Evolutionary conservation across 2,329 filamentous ascomycete genomes (phyloP), one percentile per base, ranked within the genome.

Genomic region (Chaetomiaceae sp.): DNA sequence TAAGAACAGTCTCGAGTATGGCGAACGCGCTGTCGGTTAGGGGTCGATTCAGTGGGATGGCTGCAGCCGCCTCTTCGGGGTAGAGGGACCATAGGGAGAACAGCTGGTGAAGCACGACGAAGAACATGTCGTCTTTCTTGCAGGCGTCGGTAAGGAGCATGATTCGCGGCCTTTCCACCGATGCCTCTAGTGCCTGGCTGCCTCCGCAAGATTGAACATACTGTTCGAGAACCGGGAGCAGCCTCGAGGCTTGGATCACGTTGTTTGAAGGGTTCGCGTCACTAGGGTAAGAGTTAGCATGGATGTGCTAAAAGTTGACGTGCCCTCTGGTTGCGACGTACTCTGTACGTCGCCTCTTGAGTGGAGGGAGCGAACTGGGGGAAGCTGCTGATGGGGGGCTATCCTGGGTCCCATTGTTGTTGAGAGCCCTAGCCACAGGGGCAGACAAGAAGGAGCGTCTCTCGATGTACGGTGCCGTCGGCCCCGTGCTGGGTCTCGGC

Each of bases 91-190:
- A 80, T 17, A 77, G 61, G 61, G 82, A 86, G 63, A 81, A 83
- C 2, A 85, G 53, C 61, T 87, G 84, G 61, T 87, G 85, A 12
- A 87, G 63, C 5, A 76, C 71, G 44, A 89, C 58, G 62, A 85
- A 90, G 61, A 86, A 80, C 41, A 70, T 55, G 63, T 91, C 87
- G 4, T 73, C 65, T 0, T 63, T 59, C 2, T 55, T 38, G 56
- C 81, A 85, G 1, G 86, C 85, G 20, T 79, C 69, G 21, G 57
- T 61, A 12, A 90, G 67, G 7, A 86, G 70, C n/a, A 63, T 56
- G 30, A 81, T 69, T 25, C 85, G 74, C 20, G 69, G 69, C 39
- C 62, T 60, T 53, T 79, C 78, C 2, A 74, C 60, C 4, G 59
- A 59, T 1, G 33, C 1, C 7, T 44, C 51, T 20, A 62, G 34